Evolutionary conservation across 148 eudicot species (phyloP).

Genomic region (Dianthus caryophyllus): DNA sequence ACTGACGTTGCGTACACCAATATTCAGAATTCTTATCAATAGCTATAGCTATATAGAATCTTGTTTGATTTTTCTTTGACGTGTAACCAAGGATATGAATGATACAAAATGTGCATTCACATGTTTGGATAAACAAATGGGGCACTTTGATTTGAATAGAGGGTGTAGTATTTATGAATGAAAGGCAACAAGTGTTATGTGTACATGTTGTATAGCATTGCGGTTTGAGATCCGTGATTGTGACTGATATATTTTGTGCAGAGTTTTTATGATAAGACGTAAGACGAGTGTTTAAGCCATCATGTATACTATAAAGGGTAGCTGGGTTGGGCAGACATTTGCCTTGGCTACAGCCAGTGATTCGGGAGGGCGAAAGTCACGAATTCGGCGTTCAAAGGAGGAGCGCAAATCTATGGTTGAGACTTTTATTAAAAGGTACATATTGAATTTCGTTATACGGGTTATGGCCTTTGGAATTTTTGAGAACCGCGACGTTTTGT

Average conservation of each 20-base stretch:
- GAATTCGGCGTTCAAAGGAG: slow-evolving; percentile 83
- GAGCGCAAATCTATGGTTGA: slow-evolving; percentile 82
- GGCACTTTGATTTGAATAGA: too few relatives aligned
- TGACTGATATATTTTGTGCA: slow-evolving; percentile 11
- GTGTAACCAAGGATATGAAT: too few relatives aligned
- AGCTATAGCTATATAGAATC: too few relatives aligned
- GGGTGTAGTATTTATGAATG: too few relatives aligned
- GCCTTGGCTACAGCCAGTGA: slow-evolving; percentile 61
- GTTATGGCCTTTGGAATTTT: neutral
- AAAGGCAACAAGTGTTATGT: too few relatives aligned
- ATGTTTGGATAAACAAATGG: too few relatives aligned
- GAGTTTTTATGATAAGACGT: slow-evolving; percentile 9
- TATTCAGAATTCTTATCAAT: too few relatives aligned
- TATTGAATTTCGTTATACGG: neutral
- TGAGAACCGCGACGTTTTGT: neutral
- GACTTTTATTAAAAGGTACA: slow-evolving; percentile 73
- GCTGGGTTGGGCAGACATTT: slow-evolving; percentile 76
- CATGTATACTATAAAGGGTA: slow-evolving; percentile 63
- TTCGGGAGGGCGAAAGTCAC: slow-evolving; percentile 53
- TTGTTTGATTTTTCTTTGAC: too few relatives aligned
- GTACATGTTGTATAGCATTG: too few relatives aligned
- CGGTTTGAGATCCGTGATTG: too few relatives aligned
- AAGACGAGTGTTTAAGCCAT: slow-evolving; percentile 20
- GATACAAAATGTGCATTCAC: too few relatives aligned
- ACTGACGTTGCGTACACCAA: too few relatives aligned